Evolutionary conservation across 2,329 filamentous ascomycete genomes (phyloP).

Genomic region (Pyrenochaeta sp.): DNA sequence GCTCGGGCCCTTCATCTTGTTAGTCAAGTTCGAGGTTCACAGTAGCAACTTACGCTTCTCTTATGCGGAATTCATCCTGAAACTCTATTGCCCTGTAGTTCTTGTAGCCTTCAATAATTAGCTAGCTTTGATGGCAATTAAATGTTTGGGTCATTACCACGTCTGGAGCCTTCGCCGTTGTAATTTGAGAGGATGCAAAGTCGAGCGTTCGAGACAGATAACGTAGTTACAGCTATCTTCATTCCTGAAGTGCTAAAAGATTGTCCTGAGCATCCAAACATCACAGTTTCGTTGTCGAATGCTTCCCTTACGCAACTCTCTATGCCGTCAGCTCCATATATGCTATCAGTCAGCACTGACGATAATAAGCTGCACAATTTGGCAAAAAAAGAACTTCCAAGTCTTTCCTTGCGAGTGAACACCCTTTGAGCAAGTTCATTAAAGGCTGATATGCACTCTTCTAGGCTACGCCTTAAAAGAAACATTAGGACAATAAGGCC

Average conservation of each 20-base stretch:
- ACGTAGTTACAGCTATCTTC: slow-evolving; percentile 22
- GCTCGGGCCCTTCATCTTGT: slow-evolving; percentile 24
- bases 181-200: slow-evolving; percentile 28
- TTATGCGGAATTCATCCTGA: slow-evolving; percentile 17
- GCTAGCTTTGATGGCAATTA: background rate
- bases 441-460: slow-evolving; percentile 17
- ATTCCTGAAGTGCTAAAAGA: slow-evolving; percentile 6
- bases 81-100: slow-evolving; percentile 11
- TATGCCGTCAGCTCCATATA: slow-evolving; percentile 42
- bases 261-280: slow-evolving; percentile 13
- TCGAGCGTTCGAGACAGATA: slow-evolving; percentile 9
- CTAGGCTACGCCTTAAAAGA: slow-evolving; percentile 10
- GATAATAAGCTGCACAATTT: slow-evolving; percentile 45
- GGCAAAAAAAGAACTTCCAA: slow-evolving; percentile 2
- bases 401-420: slow-evolving; percentile 3
- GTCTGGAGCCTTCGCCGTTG: slow-evolving; percentile 13
- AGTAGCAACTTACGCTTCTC: slow-evolving; percentile 14
- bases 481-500: slow-evolving; percentile 27
- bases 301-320: slow-evolving; percentile 39
- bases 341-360: slow-evolving; percentile 12
- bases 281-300: slow-evolving; percentile 6
- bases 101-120: slow-evolving; percentile 18
- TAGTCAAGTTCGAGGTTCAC: too few species aligned
- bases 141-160: slow-evolving; percentile 7
- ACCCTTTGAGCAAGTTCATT: slow-evolving; percentile 14